Evolutionary conservation across 2,329 filamentous ascomycete genomes (phyloP).

Genomic region (Colletotrichum sp.): DNA sequence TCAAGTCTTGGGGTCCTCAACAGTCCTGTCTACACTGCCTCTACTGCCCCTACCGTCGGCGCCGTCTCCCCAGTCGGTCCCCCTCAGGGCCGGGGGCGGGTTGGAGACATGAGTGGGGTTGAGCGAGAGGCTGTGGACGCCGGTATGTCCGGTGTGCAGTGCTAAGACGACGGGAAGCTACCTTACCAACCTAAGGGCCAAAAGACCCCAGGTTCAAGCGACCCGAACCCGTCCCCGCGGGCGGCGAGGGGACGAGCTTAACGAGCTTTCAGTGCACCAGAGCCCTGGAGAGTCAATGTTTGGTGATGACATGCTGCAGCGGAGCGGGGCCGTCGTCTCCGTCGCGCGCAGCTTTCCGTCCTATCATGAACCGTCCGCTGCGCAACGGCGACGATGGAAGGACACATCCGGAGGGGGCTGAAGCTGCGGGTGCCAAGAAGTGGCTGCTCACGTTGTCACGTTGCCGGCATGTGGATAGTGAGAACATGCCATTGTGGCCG

Average conservation of each 20-base stretch:
- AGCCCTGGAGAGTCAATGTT: background rate
- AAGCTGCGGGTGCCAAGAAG: background rate
- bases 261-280: background rate
- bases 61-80: background rate
- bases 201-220: background rate
- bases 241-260: background rate
- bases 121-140: slow-evolving; percentile 5
- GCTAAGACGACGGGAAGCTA: background rate
- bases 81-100: background rate
- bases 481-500: background rate
- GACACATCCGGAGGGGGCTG: background rate
- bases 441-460: background rate
- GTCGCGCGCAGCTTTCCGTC: background rate
- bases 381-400: background rate
- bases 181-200: background rate
- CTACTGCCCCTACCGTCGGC: background rate
- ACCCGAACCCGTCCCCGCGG: background rate
- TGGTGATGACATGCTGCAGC: slow-evolving; percentile 20
- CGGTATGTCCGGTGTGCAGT: slow-evolving; percentile 10
- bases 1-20: slow-evolving; percentile 6
- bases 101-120: background rate
- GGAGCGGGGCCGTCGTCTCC: slow-evolving; percentile 10
- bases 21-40: background rate
- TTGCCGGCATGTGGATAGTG: background rate
- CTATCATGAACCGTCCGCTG: slow-evolving; percentile 3